Evolutionary conservation across 2,329 filamentous ascomycete species (phyloP).

Genomic region (Aspergillus oerlinghausenensis): DNA sequence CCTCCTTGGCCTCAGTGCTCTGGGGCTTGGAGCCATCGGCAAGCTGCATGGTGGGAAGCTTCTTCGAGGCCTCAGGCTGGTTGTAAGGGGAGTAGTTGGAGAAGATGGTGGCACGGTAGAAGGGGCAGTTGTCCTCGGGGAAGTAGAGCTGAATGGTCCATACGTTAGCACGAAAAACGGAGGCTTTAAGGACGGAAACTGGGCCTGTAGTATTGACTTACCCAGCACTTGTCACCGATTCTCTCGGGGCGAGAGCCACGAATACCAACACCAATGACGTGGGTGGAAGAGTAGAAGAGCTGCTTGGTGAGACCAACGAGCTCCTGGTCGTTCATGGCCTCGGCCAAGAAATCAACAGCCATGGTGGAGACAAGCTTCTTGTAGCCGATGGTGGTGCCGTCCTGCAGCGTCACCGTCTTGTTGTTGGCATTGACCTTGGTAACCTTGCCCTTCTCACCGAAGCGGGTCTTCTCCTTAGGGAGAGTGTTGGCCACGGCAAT

Average conservation of each 20-base stretch:
- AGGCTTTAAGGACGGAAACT: not conserved
- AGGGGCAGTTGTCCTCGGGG: slow-evolving; percentile 96
- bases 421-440: slow-evolving; percentile 79
- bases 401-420: slow-evolving; percentile 75
- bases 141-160: slow-evolving; percentile 73
- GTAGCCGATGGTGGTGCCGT: slow-evolving; percentile 87
- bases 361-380: slow-evolving; percentile 93
- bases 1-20: slow-evolving; percentile 69
- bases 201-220: slow-evolving; percentile 37
- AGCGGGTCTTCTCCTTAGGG: slow-evolving; percentile 84
- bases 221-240: slow-evolving; percentile 99
- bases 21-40: slow-evolving; percentile 78
- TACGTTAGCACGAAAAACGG: not conserved
- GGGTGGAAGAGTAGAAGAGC: slow-evolving; percentile 94
- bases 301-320: slow-evolving; percentile 79
- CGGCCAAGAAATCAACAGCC: slow-evolving; percentile 83
- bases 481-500: slow-evolving; percentile 92
- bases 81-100: slow-evolving; percentile 99
- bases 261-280: slow-evolving; percentile 94
- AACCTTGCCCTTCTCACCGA: slow-evolving; percentile 79
- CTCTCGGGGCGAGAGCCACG: slow-evolving; percentile 86
- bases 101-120: slow-evolving; percentile 99
- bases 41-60: slow-evolving; percentile 80
- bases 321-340: slow-evolving; percentile 83
- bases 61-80: slow-evolving; percentile 76